Conservation (phyloP, 1,139 yeast genomes). For the Sugiyamaella paludigena region DNA sequence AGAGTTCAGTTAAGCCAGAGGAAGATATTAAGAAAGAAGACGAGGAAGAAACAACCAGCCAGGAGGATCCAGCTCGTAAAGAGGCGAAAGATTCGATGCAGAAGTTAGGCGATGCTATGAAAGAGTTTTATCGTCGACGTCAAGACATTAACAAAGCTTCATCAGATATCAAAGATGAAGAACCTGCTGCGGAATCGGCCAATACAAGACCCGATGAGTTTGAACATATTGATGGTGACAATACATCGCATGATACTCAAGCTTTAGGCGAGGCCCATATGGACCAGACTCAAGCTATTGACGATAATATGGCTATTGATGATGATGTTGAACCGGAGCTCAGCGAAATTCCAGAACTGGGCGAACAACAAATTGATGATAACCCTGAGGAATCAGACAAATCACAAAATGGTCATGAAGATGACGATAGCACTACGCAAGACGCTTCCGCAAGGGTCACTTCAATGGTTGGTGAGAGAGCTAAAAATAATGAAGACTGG, state of each 20-base stretch:
- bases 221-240: constrained; percentile 82
- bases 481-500: constrained; percentile 3
- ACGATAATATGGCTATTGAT: constrained; percentile 85
- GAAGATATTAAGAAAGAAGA: constrained; percentile 26
- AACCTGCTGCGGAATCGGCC: constrained; percentile 48
- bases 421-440: constrained; percentile 9
- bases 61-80: constrained; percentile 63
- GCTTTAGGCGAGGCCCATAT: constrained; percentile 88
- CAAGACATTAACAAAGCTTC: constrained; percentile 66
- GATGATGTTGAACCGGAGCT: constrained; percentile 37
- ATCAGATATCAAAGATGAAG: constrained; percentile 35
- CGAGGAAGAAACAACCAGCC: constrained; percentile 30
- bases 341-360: constrained; percentile 1
- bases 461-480: constrained; percentile 26
- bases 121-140: constrained; percentile 87
- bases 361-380: constrained; percentile 43
- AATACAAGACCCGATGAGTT: constrained; percentile 81
- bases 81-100: constrained; percentile 78
- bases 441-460: constrained; percentile 19
- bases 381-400: constrained; percentile 9
- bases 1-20: constrained; percentile 24
- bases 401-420: constrained; percentile 22
- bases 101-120: constrained; percentile 84
- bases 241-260: constrained; percentile 74
- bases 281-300: constrained; percentile 73